Evolutionary conservation across 2,329 filamentous ascomycete genomes (phyloP).

Genomic region (Pseudohalonectria lignicola): DNA sequence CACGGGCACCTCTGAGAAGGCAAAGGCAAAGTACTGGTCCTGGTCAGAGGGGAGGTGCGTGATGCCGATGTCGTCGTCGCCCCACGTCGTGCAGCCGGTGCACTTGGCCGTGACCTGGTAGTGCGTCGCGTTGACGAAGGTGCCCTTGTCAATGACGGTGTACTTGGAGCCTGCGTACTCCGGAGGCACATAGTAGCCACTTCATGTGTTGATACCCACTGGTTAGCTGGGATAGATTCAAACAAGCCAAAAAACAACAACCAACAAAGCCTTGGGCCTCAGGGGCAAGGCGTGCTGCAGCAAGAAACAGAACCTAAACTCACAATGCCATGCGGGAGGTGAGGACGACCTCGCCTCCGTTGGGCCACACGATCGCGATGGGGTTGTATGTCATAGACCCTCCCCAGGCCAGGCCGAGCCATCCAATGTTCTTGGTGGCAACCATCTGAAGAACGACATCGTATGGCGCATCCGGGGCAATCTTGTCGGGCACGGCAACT

Average conservation of each 20-base stretch:
- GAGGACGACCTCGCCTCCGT: conserved; percentile 25
- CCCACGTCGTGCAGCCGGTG: conserved; percentile 29
- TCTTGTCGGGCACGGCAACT: conserved; percentile 21
- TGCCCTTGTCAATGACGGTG: conserved; percentile 23
- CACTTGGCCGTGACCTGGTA: conserved; percentile 27
- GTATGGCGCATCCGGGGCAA: conserved; percentile 13
- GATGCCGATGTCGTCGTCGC: conserved; percentile 25
- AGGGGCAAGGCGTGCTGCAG: no score
- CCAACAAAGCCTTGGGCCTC: no score
- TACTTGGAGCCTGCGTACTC: conserved; percentile 17
- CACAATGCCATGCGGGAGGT: conserved; percentile 33
- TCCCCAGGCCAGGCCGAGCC: conserved; percentile 37
- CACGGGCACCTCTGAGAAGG: conserved; percentile 23
- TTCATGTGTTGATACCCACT: no score
- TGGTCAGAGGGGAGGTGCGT: conserved; percentile 23
- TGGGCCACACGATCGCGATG: conserved; percentile 31
- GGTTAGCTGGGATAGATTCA: no score
- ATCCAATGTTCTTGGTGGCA: conserved; percentile 29
- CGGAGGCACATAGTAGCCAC: conserved; percentile 22
- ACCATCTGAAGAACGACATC: conserved; percentile 28
- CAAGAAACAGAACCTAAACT: conserved; percentile 9
- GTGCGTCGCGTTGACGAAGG: conserved; percentile 25
- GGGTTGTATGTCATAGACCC: conserved; percentile 36
- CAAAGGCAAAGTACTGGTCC: conserved; percentile 27
- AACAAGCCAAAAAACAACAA: no score